phyloP scores from a whole-genome alignment of 768 basidiomycete species.

The Suillus decipiens region DNA sequence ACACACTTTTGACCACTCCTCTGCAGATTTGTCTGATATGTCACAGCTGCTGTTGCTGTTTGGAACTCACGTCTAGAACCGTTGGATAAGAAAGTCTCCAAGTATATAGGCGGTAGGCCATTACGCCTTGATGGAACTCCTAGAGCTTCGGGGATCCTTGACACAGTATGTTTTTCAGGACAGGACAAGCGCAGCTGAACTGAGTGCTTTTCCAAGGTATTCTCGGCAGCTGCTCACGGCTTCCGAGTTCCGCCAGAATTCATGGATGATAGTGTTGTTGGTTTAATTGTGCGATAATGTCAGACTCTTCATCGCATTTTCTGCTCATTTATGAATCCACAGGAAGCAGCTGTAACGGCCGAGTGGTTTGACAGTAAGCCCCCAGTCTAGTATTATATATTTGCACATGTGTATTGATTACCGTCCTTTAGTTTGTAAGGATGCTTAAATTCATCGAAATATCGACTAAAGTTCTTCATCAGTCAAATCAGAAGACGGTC shows the following conservation, averaged over 20 bases:
- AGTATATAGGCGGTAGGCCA: conserved; percentile 66
- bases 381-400: background rate
- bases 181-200: background rate
- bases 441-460: background rate
- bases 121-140: conserved; percentile 77
- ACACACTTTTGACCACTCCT: background rate
- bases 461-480: conserved; percentile 17
- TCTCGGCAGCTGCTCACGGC: conserved; percentile 70
- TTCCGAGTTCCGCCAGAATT: conserved; percentile 73
- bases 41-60: conserved; percentile 59
- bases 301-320: background rate
- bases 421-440: conserved; percentile 25
- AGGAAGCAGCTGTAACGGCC: conserved; percentile 73
- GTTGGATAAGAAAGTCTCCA: conserved; percentile 67
- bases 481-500: conserved; percentile 77
- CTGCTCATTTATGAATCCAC: background rate
- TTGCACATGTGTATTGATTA: conserved; percentile 8
- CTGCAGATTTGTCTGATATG: conserved; percentile 5
- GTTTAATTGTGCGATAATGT: conserved; percentile 51
- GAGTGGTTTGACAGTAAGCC: conserved; percentile 75
- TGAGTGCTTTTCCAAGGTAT: conserved; percentile 42
- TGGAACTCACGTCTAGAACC: conserved; percentile 63
- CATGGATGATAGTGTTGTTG: conserved; percentile 58
- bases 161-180: conserved; percentile 48
- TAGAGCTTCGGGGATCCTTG: conserved; percentile 71